These are phyloP conservation scores for Ustilago xerochloae DNA, from an alignment of 1,284 basidiomycete species.

Conservation along the genomic window DNA sequence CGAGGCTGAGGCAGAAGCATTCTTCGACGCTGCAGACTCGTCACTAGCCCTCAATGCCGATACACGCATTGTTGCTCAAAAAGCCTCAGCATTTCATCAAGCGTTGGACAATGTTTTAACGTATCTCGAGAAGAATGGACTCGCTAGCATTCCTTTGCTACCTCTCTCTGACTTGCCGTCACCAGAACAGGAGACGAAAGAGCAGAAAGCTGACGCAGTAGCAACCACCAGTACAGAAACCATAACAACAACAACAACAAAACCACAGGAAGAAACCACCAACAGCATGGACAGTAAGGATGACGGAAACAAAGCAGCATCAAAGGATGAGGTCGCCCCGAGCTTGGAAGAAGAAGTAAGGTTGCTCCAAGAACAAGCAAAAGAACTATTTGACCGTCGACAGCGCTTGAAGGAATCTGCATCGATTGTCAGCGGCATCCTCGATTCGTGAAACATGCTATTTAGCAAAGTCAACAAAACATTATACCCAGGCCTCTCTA, in stretches of 20 bases:
- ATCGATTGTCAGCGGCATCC: constrained; percentile 31
- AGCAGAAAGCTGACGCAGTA: background rate
- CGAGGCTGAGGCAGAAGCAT: constrained; percentile 30
- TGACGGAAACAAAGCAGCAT: background rate
- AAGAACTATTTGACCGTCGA: constrained; percentile 29
- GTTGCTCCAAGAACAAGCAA: constrained; percentile 22
- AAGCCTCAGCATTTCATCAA: constrained; percentile 8
- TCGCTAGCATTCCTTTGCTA: constrained; percentile 25
- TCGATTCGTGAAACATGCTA: constrained; percentile 27
- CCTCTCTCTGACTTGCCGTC: background rate
- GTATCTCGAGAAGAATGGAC: constrained; percentile 33
- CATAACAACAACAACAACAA: no score
- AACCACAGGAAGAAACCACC: no score
- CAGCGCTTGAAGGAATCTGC: constrained; percentile 37
- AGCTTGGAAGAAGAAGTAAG: constrained; percentile 4
- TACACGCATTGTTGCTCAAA: constrained; percentile 5
- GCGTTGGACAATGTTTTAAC: constrained; percentile 9
- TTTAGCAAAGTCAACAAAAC: no score
- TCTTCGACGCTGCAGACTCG: constrained; percentile 31
- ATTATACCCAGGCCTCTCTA: background rate
- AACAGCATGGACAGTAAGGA: no score
- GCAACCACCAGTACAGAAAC: no score
- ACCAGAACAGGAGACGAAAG: background rate
- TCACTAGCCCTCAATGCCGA: constrained; percentile 7
- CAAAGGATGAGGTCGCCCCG: background rate